These are phyloP conservation scores for Cystobasidium pallidum DNA, from an alignment of 1,284 basidiomycete genomes.

Conservation along the genomic window DNA sequence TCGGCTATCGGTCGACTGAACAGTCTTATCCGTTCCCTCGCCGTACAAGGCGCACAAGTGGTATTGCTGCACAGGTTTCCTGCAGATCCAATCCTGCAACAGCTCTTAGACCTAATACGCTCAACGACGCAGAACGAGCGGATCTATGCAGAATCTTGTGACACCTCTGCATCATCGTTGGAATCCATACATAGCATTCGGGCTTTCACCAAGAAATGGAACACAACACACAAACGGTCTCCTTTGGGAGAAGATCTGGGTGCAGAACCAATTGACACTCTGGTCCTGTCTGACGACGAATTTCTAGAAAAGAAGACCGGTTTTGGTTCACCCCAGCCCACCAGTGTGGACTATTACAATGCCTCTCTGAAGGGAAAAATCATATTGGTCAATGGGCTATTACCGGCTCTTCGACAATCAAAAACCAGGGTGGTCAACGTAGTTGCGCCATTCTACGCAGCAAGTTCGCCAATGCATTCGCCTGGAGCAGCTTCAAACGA, in stretches of 20 bases:
- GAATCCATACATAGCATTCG: constrained; percentile 43
- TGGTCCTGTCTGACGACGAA: constrained; percentile 50
- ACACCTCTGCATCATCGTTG: constrained; percentile 29
- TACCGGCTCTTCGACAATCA: constrained; percentile 41
- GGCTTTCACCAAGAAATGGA: constrained; percentile 46
- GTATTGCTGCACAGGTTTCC: constrained; percentile 48
- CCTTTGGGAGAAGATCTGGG: constrained; percentile 50
- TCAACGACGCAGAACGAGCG: constrained; percentile 48
- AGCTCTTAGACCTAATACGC: constrained; percentile 50
- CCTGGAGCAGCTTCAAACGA: background rate
- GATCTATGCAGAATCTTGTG: constrained; percentile 51
- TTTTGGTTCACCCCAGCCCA: background rate
- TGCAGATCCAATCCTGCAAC: constrained; percentile 43
- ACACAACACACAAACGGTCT: constrained; percentile 41
- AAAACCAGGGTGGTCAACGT: constrained; percentile 48
- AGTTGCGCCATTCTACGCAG: constrained; percentile 49
- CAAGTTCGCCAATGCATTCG: constrained; percentile 31
- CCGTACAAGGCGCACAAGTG: constrained; percentile 48
- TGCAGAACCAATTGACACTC: constrained; percentile 48
- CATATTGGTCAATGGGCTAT: constrained; percentile 46
- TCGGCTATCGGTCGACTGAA: background rate
- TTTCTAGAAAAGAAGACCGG: constrained; percentile 3
- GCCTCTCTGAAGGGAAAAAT: constrained; percentile 42
- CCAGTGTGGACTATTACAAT: constrained; percentile 9
- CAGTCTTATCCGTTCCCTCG: constrained; percentile 45